Conservation (phyloP, 306 rosid species). For the Prunus dulcis region DNA sequence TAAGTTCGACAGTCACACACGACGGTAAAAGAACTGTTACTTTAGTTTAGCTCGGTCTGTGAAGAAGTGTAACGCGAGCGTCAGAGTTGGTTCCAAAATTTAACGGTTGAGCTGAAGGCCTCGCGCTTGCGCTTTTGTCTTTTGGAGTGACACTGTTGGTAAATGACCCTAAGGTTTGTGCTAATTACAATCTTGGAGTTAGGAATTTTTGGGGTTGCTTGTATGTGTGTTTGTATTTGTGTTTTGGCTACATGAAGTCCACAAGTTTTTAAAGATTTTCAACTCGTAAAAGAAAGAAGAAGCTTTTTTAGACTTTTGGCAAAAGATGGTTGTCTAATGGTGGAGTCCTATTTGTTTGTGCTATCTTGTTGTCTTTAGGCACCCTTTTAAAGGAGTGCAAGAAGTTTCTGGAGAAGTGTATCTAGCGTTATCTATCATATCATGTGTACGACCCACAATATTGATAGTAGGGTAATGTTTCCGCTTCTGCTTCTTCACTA, state of each 20-base stretch:
- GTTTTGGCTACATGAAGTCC: background rate
- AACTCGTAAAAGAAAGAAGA: background rate
- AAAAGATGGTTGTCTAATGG: background rate
- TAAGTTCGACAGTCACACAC: background rate
- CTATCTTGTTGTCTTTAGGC: background rate
- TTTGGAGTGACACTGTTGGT: background rate
- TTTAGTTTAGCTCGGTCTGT: background rate
- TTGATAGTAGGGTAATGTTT: no score
- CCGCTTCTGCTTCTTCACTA: no score
- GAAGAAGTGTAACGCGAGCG: background rate
- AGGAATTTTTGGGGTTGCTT: background rate
- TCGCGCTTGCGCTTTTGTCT: background rate
- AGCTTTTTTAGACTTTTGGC: background rate
- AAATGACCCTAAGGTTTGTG: background rate
- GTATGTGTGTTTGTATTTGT: background rate
- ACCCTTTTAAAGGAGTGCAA: background rate
- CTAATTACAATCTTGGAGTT: background rate
- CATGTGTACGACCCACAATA: no score
- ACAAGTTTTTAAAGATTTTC: background rate
- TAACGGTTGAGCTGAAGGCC: background rate
- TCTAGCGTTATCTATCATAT: no score
- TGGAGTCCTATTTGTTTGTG: background rate
- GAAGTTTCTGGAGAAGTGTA: no score
- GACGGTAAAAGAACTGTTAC: background rate
- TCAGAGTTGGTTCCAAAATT: background rate